A percentile compares a stretch with the other conserved stretches of the same genome.
Conservation (phyloP, 345 rosid species). For the Ceriops zippeliana region DNA sequence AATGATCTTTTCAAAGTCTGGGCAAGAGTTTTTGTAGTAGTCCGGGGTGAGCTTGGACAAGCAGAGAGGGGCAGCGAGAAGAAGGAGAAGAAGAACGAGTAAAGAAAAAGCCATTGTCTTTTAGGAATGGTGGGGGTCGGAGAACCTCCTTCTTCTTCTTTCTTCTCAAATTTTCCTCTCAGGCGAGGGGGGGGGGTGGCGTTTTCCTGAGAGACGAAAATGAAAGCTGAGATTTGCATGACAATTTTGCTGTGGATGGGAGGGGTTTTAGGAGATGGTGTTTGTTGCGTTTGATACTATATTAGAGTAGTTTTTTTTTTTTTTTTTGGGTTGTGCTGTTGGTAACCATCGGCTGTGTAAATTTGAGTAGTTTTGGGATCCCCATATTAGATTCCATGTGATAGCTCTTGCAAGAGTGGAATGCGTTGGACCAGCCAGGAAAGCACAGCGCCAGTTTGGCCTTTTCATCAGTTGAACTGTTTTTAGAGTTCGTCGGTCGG, state of each 20-base stretch:
- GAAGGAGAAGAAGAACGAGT: conserved; percentile 9
- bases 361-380: background rate
- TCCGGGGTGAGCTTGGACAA: conserved; percentile 33
- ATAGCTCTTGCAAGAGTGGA: too few species aligned
- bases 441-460: too few species aligned
- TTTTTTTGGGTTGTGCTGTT: too few species aligned
- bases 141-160: conserved; percentile 8
- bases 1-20: conserved; percentile 42
- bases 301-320: background rate
- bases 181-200: too few species aligned
- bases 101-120: conserved; percentile 15
- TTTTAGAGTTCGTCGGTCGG: too few species aligned
- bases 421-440: too few species aligned
- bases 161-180: conserved; percentile 12
- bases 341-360: too few species aligned
- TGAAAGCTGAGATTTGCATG: background rate
- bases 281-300: background rate
- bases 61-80: conserved; percentile 17
- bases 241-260: conserved; percentile 15
- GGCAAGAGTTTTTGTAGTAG: conserved; percentile 61
- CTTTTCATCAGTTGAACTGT: too few species aligned
- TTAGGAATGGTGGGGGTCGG: background rate
- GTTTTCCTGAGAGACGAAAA: background rate
- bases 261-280: conserved; percentile 14
- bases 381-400: background rate